These are phyloP conservation scores for Glycyrrhiza uralensis DNA, from an alignment of 306 rosid species.

Conservation along the genomic window DNA sequence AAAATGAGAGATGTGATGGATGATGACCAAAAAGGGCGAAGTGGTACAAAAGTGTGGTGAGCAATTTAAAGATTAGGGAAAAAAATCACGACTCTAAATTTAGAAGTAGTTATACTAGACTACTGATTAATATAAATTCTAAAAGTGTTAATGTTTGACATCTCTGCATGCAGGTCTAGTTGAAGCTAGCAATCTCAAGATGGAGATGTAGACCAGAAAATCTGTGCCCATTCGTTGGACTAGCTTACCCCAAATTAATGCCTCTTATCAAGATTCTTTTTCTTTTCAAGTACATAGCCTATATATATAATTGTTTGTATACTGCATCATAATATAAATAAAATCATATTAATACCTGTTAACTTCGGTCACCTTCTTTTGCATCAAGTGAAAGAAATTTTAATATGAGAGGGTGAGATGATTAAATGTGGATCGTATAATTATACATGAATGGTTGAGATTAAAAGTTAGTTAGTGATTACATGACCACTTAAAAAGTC, in stretches of 20 bases:
- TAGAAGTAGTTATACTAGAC: background rate
- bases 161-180: slow-evolving; percentile 70
- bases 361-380: slow-evolving; percentile 18
- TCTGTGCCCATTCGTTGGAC: slow-evolving; percentile 36
- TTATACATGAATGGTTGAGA: no score
- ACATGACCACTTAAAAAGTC: no score
- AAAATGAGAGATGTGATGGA: background rate
- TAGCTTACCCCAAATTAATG: slow-evolving; percentile 33
- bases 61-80: no score
- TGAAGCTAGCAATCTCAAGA: slow-evolving; percentile 68
- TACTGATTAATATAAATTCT: slow-evolving; percentile 14
- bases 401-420: no score
- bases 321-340: slow-evolving; percentile 55
- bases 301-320: slow-evolving; percentile 44
- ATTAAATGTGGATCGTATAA: no score
- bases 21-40: background rate
- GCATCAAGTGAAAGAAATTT: no score
- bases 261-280: slow-evolving; percentile 40
- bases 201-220: slow-evolving; percentile 58
- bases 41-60: no score
- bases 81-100: no score
- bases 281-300: slow-evolving; percentile 46
- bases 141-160: slow-evolving; percentile 13
- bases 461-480: no score
- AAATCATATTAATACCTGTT: slow-evolving; percentile 35